Evolutionary conservation across 192 early-diverging fungal genomes (phyloP).

Genomic region (Lunasporangiospora selenospora): DNA sequence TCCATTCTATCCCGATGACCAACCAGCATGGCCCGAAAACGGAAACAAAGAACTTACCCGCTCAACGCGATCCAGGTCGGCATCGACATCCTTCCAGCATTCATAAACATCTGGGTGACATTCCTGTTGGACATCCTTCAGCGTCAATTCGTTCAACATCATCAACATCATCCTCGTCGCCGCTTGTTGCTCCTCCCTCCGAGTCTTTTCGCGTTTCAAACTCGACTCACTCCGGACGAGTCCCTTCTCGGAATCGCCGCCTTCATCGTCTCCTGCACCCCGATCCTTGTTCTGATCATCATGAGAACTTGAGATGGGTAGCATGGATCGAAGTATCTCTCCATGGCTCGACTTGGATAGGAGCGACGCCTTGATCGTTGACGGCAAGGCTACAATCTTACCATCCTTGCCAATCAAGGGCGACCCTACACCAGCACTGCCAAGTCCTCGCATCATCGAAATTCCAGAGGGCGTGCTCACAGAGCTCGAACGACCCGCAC

Average conservation of each 20-base stretch:
- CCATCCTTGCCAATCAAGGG: slow-evolving; percentile 43
- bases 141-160: slow-evolving; percentile 43
- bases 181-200: slow-evolving; percentile 24
- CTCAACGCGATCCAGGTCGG: slow-evolving; percentile 40
- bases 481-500: slow-evolving; percentile 33
- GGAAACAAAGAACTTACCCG: slow-evolving; percentile 8
- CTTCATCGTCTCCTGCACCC: no score
- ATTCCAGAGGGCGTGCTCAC: slow-evolving; percentile 27
- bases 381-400: slow-evolving; percentile 28
- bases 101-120: slow-evolving; percentile 48
- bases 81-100: slow-evolving; percentile 47
- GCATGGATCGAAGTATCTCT: no score
- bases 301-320: no score
- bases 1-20: not conserved
- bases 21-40: not conserved
- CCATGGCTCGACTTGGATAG: no score
- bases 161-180: slow-evolving; percentile 38
- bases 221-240: no score
- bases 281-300: no score
- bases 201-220: no score
- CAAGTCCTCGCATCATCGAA: slow-evolving; percentile 1
- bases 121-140: slow-evolving; percentile 42
- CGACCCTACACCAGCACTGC: not conserved
- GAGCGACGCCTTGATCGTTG: slow-evolving; percentile 36
- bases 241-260: no score